Conservation (phyloP, 768 basidiomycete genomes). For the Suillus alpinus region DNA sequence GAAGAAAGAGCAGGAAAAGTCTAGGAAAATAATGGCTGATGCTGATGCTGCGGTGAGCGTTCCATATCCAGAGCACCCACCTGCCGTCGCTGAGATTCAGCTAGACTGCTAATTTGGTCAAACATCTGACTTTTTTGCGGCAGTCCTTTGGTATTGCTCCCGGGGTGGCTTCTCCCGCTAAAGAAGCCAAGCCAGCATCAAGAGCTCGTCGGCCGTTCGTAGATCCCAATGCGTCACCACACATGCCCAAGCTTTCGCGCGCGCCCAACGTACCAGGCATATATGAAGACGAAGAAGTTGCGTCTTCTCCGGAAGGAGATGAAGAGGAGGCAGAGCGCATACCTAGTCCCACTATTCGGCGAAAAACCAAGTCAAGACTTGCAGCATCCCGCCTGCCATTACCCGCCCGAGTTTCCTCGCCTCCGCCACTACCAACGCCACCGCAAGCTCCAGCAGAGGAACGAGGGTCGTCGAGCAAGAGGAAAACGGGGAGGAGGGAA, state of each 20-base stretch:
- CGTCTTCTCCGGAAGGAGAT: conserved; percentile 38
- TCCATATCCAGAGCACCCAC: neutral
- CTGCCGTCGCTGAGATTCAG: conserved; percentile 3
- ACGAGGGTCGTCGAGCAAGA: conserved; percentile 29
- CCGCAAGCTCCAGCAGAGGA: conserved; percentile 34
- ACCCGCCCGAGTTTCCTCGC: conserved; percentile 41
- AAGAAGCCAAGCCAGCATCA: conserved; percentile 42
- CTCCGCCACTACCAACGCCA: conserved; percentile 34
- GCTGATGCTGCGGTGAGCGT: conserved; percentile 69
- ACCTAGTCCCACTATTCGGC: conserved; percentile 36
- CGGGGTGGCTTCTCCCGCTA: conserved; percentile 33
- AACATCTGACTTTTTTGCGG: conserved; percentile 64
- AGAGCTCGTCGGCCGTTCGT: conserved; percentile 48
- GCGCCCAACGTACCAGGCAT: conserved; percentile 67
- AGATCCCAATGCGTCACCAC: conserved; percentile 44
- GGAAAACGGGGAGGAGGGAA: conserved; percentile 32
- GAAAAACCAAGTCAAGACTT: conserved; percentile 46
- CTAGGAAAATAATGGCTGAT: conserved; percentile 66
- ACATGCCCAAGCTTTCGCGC: conserved; percentile 56
- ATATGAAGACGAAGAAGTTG: conserved; percentile 62
- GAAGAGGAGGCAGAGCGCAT: conserved; percentile 39
- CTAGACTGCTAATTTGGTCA: conserved; percentile 59
- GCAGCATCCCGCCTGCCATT: conserved; percentile 49
- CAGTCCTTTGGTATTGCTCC: conserved; percentile 51
- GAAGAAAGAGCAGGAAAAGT: conserved; percentile 78